phyloP scores from a whole-genome alignment of 2,329 filamentous ascomycete species.

The Clarireedia monteithiana region DNA sequence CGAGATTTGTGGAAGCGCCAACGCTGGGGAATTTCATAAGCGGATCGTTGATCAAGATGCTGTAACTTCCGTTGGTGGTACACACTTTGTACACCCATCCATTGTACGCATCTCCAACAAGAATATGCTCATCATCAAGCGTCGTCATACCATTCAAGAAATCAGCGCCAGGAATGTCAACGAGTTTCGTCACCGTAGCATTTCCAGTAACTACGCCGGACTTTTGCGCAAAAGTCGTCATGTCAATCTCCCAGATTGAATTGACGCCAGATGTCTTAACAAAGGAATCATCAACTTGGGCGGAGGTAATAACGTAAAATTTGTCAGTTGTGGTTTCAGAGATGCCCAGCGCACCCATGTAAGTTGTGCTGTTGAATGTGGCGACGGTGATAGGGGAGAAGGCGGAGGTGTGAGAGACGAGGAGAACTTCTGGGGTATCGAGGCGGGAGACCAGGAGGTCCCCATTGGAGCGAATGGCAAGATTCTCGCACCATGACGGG shows the following conservation, averaged over 20 bases:
- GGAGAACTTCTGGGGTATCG: conserved; percentile 28
- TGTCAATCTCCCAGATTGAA: conserved; percentile 22
- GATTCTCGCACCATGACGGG: conserved; percentile 29
- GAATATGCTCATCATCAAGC: conserved; percentile 12
- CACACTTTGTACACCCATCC: conserved; percentile 22
- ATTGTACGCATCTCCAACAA: conserved; percentile 19
- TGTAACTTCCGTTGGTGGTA: conserved; percentile 19
- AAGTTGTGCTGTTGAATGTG: conserved; percentile 26
- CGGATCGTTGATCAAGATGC: conserved; percentile 21
- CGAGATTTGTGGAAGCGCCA: conserved; percentile 12
- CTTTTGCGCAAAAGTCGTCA: conserved; percentile 14
- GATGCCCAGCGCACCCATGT: conserved; percentile 30
- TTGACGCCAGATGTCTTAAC: conserved; percentile 17
- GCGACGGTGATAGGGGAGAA: conserved; percentile 18
- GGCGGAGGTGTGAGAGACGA: conserved; percentile 26
- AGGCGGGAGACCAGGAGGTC: conserved; percentile 31
- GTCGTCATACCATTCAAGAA: conserved; percentile 26
- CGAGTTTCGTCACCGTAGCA: conserved; percentile 9
- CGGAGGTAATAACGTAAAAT: conserved; percentile 23
- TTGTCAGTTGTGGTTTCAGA: conserved; percentile 29
- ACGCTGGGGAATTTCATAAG: conserved; percentile 14
- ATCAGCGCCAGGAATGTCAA: conserved; percentile 9
- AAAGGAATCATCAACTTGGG: conserved; percentile 25
- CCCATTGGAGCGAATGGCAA: conserved; percentile 31
- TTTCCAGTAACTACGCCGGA: neutral